phyloP scores from a whole-genome alignment of 768 basidiomycete species.

The Chlorophyllum brunneum region DNA sequence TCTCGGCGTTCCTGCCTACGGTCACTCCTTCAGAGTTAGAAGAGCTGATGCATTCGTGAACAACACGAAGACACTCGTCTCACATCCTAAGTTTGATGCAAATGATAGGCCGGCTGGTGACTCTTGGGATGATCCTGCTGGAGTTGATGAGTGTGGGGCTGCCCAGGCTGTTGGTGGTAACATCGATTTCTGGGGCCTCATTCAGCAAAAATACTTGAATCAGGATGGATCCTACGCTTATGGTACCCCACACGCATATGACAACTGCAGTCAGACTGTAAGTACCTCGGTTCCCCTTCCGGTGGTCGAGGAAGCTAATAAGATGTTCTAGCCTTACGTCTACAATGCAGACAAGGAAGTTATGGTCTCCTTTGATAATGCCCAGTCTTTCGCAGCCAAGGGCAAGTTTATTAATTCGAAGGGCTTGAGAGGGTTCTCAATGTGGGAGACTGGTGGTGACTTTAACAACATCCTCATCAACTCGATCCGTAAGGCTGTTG shows the following conservation, averaged over 20 bases:
- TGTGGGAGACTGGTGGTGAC: constrained; percentile 75
- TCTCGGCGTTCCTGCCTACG: constrained; percentile 81
- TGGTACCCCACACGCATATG: constrained; percentile 51
- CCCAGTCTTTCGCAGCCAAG: constrained; percentile 46
- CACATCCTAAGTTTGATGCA: constrained; percentile 53
- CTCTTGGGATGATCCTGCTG: constrained; percentile 53
- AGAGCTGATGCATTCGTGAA: constrained; percentile 38
- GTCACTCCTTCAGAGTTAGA: constrained; percentile 68
- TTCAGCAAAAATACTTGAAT: constrained; percentile 52
- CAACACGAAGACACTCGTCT: constrained; percentile 35
- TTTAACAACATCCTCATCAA: constrained; percentile 41
- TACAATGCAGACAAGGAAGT: constrained; percentile 37
- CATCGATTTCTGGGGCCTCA: constrained; percentile 64
- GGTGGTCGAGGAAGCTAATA: not conserved
- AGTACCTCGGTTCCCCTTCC: constrained; percentile 19
- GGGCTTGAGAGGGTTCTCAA: constrained; percentile 58
- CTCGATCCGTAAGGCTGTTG: constrained; percentile 33
- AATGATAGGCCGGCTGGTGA: constrained; percentile 52
- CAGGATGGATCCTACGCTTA: constrained; percentile 41
- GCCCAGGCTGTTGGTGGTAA: constrained; percentile 45
- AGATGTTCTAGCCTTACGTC: constrained; percentile 34
- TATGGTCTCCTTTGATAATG: constrained; percentile 49
- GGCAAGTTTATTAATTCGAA: constrained; percentile 51
- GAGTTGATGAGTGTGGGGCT: constrained; percentile 55
- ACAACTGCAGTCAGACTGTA: constrained; percentile 73